Conservation (phyloP, 2,329 filamentous ascomycete genomes). For the Monosporascus sp. region DNA sequence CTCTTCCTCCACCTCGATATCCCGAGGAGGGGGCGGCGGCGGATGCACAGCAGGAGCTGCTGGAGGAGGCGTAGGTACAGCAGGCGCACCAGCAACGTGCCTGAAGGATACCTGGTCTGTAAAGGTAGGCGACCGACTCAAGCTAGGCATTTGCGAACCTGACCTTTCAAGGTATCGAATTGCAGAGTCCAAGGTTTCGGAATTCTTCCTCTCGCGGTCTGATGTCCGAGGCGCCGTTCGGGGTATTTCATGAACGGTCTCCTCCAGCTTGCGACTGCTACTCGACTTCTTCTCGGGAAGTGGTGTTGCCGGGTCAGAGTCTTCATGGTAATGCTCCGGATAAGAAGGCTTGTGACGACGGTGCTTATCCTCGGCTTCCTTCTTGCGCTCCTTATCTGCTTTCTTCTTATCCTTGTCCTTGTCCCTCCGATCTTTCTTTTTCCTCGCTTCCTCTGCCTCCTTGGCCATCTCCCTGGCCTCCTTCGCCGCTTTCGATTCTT, state of each 20-base stretch:
- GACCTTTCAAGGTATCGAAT: constrained; percentile 23
- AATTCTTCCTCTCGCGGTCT: constrained; percentile 21
- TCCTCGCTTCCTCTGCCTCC: constrained; percentile 19
- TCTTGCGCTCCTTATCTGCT: constrained; percentile 25
- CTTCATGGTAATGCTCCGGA: constrained; percentile 15
- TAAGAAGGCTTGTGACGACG: constrained; percentile 19
- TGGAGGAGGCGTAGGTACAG: constrained; percentile 28
- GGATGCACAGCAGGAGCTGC: constrained; percentile 15
- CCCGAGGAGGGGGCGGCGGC: constrained; percentile 14
- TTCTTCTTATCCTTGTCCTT: constrained; percentile 20
- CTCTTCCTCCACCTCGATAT: constrained; percentile 19
- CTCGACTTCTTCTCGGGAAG: constrained; percentile 22
- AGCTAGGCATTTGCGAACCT: constrained; percentile 15
- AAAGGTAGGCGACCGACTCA: constrained; percentile 19
- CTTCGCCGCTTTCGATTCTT: constrained; percentile 32
- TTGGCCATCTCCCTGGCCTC: constrained; percentile 13
- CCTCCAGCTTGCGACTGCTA: constrained; percentile 21
- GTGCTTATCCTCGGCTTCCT: constrained; percentile 24
- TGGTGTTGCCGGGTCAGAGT: constrained; percentile 12
- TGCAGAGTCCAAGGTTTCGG: constrained; percentile 21
- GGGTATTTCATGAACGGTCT: constrained; percentile 5
- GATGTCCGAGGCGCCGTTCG: constrained; percentile 6
- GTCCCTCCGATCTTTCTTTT: constrained; percentile 26
- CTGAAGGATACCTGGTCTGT: constrained; percentile 9
- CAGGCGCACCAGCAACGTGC: constrained; percentile 14